Percentiles rank a stretch among this genome's conserved stretches.
phyloP scores from a whole-genome alignment of 345 rosid genomes.

The Gossypium longicalyx region DNA sequence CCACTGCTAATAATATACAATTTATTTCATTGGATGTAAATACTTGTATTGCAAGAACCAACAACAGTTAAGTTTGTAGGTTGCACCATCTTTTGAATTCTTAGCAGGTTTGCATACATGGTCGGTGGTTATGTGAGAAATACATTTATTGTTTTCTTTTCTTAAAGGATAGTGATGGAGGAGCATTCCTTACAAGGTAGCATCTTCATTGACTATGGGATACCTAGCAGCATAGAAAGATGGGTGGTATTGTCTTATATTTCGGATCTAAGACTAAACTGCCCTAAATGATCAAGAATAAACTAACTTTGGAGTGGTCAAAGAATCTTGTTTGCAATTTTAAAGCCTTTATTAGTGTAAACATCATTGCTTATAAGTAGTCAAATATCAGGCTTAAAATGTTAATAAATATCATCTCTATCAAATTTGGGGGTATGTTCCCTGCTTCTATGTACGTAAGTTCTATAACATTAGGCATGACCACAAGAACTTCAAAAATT shows the following conservation, averaged over 20 bases:
- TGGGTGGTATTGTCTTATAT: not conserved
- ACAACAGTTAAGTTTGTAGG: constrained; percentile 12
- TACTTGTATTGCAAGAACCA: not conserved
- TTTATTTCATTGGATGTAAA: not conserved
- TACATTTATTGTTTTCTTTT: too few species aligned
- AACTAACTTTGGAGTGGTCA: not conserved
- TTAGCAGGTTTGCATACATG: constrained; percentile 2
- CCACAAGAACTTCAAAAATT: not conserved
- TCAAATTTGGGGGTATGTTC: not conserved
- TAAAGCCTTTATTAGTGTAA: not conserved
- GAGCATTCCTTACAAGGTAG: not conserved
- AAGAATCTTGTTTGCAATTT: not conserved
- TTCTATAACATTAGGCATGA: not conserved
- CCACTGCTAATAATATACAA: not conserved
- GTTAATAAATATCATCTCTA: not conserved
- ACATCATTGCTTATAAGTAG: not conserved
- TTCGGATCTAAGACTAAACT: not conserved
- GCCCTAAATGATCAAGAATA: not conserved
- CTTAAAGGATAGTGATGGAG: too few species aligned
- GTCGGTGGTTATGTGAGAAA: not conserved
- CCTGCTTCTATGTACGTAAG: not conserved
- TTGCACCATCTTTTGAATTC: constrained; percentile 11
- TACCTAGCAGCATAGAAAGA: not conserved
- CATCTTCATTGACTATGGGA: not conserved
- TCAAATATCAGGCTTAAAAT: not conserved